Conservation (phyloP, 164 flowering plant genomes). For the Annona squamosa region DNA sequence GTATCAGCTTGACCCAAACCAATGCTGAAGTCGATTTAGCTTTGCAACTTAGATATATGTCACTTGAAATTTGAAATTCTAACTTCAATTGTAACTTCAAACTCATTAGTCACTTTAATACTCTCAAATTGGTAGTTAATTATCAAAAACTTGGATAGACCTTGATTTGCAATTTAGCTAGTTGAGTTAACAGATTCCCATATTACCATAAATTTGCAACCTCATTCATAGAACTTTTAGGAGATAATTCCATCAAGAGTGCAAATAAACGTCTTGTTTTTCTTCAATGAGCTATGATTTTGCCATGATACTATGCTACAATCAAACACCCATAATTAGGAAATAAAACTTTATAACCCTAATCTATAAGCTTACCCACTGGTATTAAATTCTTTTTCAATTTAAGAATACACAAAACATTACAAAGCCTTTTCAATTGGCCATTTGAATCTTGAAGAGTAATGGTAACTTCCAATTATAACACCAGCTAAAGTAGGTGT, state of each 20-base stretch:
- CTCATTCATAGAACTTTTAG: background rate
- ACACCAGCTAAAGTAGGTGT: background rate
- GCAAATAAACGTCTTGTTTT: background rate
- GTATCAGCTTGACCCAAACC: too few species aligned
- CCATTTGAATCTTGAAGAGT: background rate
- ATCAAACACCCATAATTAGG: background rate
- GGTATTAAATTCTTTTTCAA: background rate
- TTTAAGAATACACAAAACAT: background rate
- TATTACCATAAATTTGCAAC: background rate
- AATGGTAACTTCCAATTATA: background rate
- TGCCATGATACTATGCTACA: background rate
- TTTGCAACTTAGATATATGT: too few species aligned
- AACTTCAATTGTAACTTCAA: too few species aligned
- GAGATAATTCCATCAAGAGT: background rate
- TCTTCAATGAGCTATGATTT: background rate
- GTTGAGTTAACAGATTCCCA: too few species aligned
- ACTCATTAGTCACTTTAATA: too few species aligned
- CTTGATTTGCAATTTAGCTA: too few species aligned
- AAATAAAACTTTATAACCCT: background rate
- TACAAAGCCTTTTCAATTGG: background rate
- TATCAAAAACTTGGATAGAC: too few species aligned
- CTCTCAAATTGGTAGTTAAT: too few species aligned
- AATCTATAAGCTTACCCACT: background rate
- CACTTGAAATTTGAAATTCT: too few species aligned
- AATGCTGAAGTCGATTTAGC: too few species aligned